phyloP scores from a whole-genome alignment of 1,284 basidiomycete genomes.

The Apiotrichum porosum region DNA sequence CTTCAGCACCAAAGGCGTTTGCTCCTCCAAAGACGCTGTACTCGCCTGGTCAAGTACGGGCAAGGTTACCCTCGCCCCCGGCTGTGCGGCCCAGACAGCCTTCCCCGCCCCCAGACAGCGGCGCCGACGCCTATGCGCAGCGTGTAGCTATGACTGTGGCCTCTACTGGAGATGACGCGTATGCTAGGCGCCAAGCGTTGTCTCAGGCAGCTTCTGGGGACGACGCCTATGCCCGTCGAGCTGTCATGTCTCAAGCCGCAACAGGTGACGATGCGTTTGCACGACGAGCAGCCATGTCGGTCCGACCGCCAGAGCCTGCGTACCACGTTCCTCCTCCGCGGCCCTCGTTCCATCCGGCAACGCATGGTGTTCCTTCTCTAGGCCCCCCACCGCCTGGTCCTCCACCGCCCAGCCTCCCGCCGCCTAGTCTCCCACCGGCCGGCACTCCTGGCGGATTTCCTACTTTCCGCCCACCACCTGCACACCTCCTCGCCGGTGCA shows the following conservation, averaged over 20 bases:
- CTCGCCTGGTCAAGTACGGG: background rate
- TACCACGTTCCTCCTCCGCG: background rate
- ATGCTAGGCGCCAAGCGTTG: no score
- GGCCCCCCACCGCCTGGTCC: background rate
- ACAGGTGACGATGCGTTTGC: slow-evolving; percentile 42
- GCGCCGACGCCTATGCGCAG: no score
- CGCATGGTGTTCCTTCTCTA: slow-evolving; percentile 3
- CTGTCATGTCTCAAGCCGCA: slow-evolving; percentile 20
- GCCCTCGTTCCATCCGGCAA: no score
- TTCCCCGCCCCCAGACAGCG: background rate
- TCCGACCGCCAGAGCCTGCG: background rate
- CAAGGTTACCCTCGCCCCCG: slow-evolving; percentile 9
- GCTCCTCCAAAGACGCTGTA: slow-evolving; percentile 44
- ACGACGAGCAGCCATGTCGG: slow-evolving; percentile 26
- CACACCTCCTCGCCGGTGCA: slow-evolving; percentile 4
- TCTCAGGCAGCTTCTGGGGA: no score
- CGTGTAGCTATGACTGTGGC: no score
- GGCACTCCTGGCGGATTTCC: background rate
- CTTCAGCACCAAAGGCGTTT: slow-evolving; percentile 41
- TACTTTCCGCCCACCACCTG: slow-evolving; percentile 11
- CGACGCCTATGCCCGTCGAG: slow-evolving; percentile 41
- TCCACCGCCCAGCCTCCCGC: background rate
- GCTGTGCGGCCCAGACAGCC: no score
- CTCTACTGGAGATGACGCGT: slow-evolving; percentile 22
- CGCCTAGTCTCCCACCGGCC: background rate